phyloP scores from a whole-genome alignment of 2,329 filamentous ascomycete species.

The Talaromyces rugulosus region DNA sequence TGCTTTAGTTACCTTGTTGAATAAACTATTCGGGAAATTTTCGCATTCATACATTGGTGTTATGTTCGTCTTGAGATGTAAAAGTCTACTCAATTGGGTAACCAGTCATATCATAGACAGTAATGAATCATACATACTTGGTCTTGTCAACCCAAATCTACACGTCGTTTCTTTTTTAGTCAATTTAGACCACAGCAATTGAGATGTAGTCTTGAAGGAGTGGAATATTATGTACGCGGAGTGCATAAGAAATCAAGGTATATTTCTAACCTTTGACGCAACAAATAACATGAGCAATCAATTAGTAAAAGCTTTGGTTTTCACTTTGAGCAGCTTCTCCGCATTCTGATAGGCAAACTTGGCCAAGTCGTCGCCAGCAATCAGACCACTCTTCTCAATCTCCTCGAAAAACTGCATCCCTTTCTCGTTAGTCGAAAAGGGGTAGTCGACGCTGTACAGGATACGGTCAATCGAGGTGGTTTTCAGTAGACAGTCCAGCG shows the following conservation, averaged over 20 bases:
- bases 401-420: conserved; percentile 48
- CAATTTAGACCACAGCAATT: too few species aligned
- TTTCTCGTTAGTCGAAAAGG: conserved; percentile 48
- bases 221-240: neutral
- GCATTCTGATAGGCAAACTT: conserved; percentile 50
- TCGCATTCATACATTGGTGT: neutral
- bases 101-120: neutral
- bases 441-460: conserved; percentile 57
- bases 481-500: conserved; percentile 38
- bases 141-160: neutral
- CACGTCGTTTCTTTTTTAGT: neutral
- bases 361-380: conserved; percentile 47
- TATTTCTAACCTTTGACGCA: neutral
- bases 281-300: neutral
- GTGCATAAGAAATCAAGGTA: neutral
- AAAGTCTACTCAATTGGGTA: neutral
- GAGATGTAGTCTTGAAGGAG: neutral
- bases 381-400: conserved; percentile 46
- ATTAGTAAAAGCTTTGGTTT: conserved; percentile 12
- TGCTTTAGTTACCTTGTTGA: conserved; percentile 4
- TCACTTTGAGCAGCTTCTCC: conserved; percentile 41
- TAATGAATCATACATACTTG: neutral
- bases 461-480: conserved; percentile 42
- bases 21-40: neutral
- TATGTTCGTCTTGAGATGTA: neutral